Evolutionary conservation across 345 rosid species (phyloP).

Genomic region (Brassica cretica): DNA sequence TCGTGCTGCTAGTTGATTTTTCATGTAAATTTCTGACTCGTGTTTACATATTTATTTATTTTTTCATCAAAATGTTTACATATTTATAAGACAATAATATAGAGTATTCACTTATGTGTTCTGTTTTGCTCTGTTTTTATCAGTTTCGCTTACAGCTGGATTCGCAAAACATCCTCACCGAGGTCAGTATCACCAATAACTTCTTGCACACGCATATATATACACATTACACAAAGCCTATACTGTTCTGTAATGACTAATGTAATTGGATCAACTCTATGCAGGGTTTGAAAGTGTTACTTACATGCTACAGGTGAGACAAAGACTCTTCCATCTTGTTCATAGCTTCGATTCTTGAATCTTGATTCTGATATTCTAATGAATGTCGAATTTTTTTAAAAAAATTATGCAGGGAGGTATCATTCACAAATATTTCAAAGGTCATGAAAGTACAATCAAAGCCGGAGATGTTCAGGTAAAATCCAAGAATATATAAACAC

Average conservation of each 20-base stretch:
- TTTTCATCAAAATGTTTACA: not conserved
- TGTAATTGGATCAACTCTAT: slow-evolving; percentile 3
- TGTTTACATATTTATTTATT: not conserved
- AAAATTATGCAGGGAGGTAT: slow-evolving; percentile 96
- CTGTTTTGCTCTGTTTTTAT: slow-evolving; percentile 29
- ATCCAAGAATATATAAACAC: too few relatives aligned
- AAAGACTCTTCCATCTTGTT: not conserved
- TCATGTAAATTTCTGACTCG: slow-evolving; percentile 47
- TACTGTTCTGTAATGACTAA: slow-evolving; percentile 10
- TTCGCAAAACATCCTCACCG: slow-evolving; percentile 97
- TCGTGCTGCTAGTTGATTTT: slow-evolving; percentile 81
- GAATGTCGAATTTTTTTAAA: not conserved
- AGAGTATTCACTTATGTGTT: not conserved
- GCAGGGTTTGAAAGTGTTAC: slow-evolving; percentile 95
- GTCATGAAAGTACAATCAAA: slow-evolving; percentile 67
- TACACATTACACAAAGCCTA: not conserved
- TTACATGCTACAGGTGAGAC: slow-evolving; percentile 74
- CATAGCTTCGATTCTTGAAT: not conserved
- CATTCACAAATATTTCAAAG: slow-evolving; percentile 77
- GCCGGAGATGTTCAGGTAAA: slow-evolving; percentile 97
- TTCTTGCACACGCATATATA: slow-evolving; percentile 7
- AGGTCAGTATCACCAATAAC: slow-evolving; percentile 42
- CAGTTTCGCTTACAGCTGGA: slow-evolving; percentile 88
- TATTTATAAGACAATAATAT: not conserved
- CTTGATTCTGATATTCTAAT: not conserved